Evolutionary conservation across 495 filamentous ascomycete species (phyloP).

Genomic region (Pyronema omphalodes): DNA sequence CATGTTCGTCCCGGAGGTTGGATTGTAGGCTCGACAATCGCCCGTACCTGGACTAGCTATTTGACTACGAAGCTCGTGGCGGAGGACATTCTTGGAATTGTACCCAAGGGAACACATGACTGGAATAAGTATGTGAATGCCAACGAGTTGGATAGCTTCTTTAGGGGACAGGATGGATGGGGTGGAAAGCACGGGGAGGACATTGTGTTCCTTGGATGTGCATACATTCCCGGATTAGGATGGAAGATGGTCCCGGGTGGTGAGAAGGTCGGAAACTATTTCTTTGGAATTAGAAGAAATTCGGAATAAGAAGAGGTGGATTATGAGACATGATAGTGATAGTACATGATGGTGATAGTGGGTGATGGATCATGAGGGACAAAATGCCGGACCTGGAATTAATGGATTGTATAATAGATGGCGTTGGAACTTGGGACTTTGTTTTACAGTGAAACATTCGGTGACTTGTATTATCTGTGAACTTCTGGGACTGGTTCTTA

Average conservation of each 20-base stretch:
- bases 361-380: no score
- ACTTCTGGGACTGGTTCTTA: no score
- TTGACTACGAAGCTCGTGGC: slow-evolving; percentile 81
- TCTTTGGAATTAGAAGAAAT: slow-evolving; percentile 64
- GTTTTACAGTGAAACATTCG: no score
- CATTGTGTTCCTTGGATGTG: slow-evolving; percentile 53
- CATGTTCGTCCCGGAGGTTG: slow-evolving; percentile 80
- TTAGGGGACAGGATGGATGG: slow-evolving; percentile 32
- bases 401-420: no score
- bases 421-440: no score
- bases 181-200: slow-evolving; percentile 30
- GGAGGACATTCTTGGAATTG: slow-evolving; percentile 71
- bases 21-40: slow-evolving; percentile 80
- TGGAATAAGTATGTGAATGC: slow-evolving; percentile 91
- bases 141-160: slow-evolving; percentile 51
- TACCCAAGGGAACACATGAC: slow-evolving; percentile 84
- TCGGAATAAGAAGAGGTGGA: not conserved
- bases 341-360: no score
- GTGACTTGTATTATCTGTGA: no score
- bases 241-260: slow-evolving; percentile 72
- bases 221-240: slow-evolving; percentile 78
- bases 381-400: no score
- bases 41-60: slow-evolving; percentile 71
- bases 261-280: slow-evolving; percentile 89
- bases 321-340: not conserved